Evolutionary conservation across 1,139 yeast genomes (phyloP).

Genomic region (Candida pseudocylindracea): DNA sequence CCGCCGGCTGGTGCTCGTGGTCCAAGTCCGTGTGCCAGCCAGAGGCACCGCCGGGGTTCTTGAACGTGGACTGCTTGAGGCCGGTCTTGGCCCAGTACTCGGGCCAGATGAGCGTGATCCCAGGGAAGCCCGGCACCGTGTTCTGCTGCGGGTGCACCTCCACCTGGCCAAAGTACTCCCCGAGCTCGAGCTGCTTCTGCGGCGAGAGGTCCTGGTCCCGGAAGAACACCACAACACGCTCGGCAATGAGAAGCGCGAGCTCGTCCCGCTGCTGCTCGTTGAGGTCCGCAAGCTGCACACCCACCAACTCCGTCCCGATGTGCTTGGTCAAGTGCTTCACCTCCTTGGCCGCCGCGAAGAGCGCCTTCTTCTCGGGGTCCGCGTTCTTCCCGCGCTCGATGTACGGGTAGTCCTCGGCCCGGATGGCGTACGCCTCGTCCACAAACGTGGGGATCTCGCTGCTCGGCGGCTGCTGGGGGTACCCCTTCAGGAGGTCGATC

Average conservation of each 20-base stretch:
- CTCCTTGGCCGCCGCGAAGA: constrained; percentile 27
- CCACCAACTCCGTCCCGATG: constrained; percentile 34
- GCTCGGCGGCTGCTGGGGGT: constrained; percentile 15
- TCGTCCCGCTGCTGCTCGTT: not conserved
- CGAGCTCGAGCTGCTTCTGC: constrained; percentile 15
- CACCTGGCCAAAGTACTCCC: constrained; percentile 20
- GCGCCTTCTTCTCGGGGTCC: constrained; percentile 28
- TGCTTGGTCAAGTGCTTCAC: constrained; percentile 22
- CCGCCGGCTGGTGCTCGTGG: constrained; percentile 24
- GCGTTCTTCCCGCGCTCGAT: constrained; percentile 25
- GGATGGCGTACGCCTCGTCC: constrained; percentile 25
- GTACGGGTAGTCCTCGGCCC: constrained; percentile 17
- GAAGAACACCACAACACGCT: not conserved
- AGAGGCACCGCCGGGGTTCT: not conserved
- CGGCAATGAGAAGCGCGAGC: not conserved
- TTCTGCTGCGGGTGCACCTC: constrained; percentile 20
- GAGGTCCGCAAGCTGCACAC: constrained; percentile 19
- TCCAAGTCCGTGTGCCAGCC: constrained; percentile 25
- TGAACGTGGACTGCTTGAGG: not conserved
- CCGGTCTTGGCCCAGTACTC: not conserved
- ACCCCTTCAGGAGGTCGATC: constrained; percentile 19
- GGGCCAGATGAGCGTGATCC: not conserved
- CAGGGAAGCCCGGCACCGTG: not conserved
- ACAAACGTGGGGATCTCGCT: constrained; percentile 22
- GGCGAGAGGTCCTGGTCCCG: not conserved